Evolutionary conservation across 768 basidiomycete species (phyloP), one percentile per base, ranked within the genome.

Genomic region (Kwoniella sp.): DNA sequence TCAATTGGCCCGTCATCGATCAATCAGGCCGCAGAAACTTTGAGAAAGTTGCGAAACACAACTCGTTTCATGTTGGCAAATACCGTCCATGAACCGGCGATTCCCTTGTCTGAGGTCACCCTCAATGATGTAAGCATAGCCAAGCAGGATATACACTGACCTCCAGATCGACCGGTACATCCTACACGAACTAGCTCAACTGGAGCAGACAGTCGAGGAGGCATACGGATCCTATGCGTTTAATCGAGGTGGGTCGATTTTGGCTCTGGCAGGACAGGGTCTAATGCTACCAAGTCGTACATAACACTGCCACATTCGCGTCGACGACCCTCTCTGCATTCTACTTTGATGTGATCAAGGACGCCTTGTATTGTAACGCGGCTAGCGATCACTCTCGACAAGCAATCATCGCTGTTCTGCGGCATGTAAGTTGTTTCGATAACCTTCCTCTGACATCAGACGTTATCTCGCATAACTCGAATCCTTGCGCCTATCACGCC

Each of bases 311-410:
- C 32, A 82, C 84, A 58, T 96, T 95, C 59, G 81, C 84, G 25
- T 89, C 89, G 63, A 79, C 83, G 53, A 88, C 86, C 0, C 79
- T 96, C 19, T 96, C 93, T 0, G 85, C 89, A 0, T 76, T 93
- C 27, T 98, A 96, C 74, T 88, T 96, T 57, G 90, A 92, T 65
- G 83, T 88, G 42, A 87, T 83, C 28, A 95, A 95, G 46, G 93
- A 98, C 71, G 80, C 80, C 38, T 76, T 99, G 9, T 96, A 99
- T 66, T 87, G 88, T 28, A 80, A 87, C 62, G 67, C 76, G 8
- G 48, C 74, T 2, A 62, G 78, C 19, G 80, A 80, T 53, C 60
- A 71, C 2, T 78, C 82, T 34, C 83, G 93, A 12, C 78, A 81
- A 42, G 81, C 80, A 0, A 79, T 87, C 12, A 71, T 90, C 6